Evolutionary conservation across 2,329 filamentous ascomycete genomes (phyloP), one percentile per base, ranked within the genome.

Genomic region (Paramyrothecium roridum): DNA sequence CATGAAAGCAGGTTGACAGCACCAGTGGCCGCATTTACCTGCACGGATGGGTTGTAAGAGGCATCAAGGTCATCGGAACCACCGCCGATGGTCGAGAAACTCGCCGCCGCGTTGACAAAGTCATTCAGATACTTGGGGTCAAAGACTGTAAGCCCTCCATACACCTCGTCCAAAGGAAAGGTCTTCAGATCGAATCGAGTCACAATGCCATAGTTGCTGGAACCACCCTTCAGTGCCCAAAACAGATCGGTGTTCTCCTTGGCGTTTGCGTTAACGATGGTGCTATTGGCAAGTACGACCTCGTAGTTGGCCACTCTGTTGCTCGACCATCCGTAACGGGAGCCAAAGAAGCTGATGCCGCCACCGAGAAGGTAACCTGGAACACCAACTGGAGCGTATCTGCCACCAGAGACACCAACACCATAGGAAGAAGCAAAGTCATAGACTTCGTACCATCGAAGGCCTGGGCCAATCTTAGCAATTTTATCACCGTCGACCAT

Each of bases 251-350:
- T 46, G 57, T 78, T 67, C 1, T 68, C 64, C 3, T 67, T 56
- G 1, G 60, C 58, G 16, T 69, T 75, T 3, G 73, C 76, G 4
- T 72, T 69, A 3, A 78, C 60, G 8, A 79, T 66, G 1, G 58
- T 55, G 3, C 77, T 74, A 40, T 67, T 65, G 0, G 73, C 69
- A 0, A 77, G 65, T 2, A 80, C 76, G 17, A 80, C 69, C 56
- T 77, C 68, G 43, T 69, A 77, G 46, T 68, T 69, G 22, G 62
- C 43, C 0, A 70, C 63, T 21, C 65, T 66, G 37, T 68, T 64
- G 8, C 61, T 61, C 1, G 62, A 55, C 59, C 64, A 65, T 21
- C 67, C 67, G 23, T 64, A 60, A 22, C 64, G 63, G 26, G 65
- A 64, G 3, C 61, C 59, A 11, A 62, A 49, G 13, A 63, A 62